Evolutionary conservation across 148 eudicot species (phyloP), one percentile per base, ranked within the genome.

Genomic region (Heliosperma pusillum): DNA sequence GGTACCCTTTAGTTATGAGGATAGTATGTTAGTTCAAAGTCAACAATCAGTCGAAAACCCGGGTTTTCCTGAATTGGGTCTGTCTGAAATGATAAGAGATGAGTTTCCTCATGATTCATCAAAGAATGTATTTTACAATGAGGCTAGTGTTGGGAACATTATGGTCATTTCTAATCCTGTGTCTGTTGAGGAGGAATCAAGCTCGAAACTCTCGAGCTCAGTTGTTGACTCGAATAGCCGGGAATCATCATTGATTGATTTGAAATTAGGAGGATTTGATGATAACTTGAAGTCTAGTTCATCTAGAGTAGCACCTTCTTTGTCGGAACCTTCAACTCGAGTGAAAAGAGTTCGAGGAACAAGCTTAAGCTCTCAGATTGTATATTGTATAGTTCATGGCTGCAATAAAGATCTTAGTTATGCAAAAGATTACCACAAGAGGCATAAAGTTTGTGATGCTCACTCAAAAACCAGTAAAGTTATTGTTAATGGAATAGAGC

Each of bases 371-470:
- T 78, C 88, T 27, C 83, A 78, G 59, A 42, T 63, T 58, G 85
- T 86, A 47, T 80, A 76, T 74, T 93, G 98, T 75, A 94, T 87
- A 85, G 98, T 93, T 75, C 66, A 79, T 70, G 97, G 94, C 11
- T 93, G 98, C 80, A 81, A 74, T 72, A 88, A 88, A 65, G 94
- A 91, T 84, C 90, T 93, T 68, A 85, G 87, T 76, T 82, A 85
- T 10, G 86, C 79, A 5, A 93, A 93, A 76, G 97, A 88, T 19
- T 93, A 91, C 73, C 87, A 91, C 76, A 88, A 84, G 84, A 86
- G 94, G 89, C 98, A 91, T 81, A 91, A 80, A 87, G 98, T 93
- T 19, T 93, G 98, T 80, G 98, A 91, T 78, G 79, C 81, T 81
- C 98, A 93, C 76, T 88, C 98, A 9, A 93, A 91, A 79, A 88